phyloP scores from a whole-genome alignment of 106 monocot species.

The Cymbidium sinense region DNA sequence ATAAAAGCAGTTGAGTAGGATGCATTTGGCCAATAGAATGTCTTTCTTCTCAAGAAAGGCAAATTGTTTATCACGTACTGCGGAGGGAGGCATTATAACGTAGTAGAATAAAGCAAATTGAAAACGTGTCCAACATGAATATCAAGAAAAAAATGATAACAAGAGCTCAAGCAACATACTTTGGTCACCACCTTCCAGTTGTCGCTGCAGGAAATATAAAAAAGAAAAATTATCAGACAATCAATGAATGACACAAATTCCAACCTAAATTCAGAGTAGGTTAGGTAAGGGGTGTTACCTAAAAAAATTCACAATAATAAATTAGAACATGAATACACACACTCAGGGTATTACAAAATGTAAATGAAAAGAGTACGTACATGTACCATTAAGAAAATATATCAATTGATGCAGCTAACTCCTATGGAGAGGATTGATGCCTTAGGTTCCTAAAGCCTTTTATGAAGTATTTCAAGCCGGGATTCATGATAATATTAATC shows the following conservation, averaged over 20 bases:
- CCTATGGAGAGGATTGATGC: not conserved
- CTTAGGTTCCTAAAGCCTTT: not conserved
- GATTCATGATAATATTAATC: too few species aligned
- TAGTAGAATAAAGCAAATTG: slow-evolving; percentile 19
- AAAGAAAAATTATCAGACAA: slow-evolving; percentile 6
- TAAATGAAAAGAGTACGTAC: too few species aligned
- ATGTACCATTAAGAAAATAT: too few species aligned
- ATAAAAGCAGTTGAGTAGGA: too few species aligned
- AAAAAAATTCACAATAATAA: too few species aligned
- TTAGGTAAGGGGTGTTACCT: not conserved
- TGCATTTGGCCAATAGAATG: too few species aligned
- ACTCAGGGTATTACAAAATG: too few species aligned
- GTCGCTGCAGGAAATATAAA: slow-evolving; percentile 55
- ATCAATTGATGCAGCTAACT: too few species aligned
- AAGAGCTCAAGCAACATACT: slow-evolving; percentile 53
- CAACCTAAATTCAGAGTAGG: not conserved
- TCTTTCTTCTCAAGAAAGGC: too few species aligned
- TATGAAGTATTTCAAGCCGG: too few species aligned
- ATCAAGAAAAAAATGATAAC: not conserved
- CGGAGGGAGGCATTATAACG: slow-evolving; percentile 95
- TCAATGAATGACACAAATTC: not conserved
- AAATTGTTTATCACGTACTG: too few species aligned
- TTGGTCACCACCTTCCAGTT: slow-evolving; percentile 82
- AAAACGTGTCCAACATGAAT: not conserved
- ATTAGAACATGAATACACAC: too few species aligned